Percentiles rank a stretch among this genome's conserved stretches.
These are phyloP conservation scores for Yarrowia deformans DNA, from an alignment of 805 yeast genomes.

Conservation along the genomic window DNA sequence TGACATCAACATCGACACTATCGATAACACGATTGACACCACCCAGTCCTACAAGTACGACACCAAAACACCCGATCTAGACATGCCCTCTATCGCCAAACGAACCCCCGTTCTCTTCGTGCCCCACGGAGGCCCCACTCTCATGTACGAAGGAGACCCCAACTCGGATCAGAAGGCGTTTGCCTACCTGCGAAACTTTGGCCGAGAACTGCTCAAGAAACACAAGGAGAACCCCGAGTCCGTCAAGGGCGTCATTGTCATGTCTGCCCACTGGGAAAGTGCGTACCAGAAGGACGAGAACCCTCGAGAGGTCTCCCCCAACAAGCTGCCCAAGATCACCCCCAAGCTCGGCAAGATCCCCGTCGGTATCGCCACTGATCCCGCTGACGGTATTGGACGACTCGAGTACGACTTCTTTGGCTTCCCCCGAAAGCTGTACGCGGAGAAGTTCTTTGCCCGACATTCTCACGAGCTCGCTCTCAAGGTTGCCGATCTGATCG, in stretches of 20 bases:
- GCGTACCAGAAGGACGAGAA: conserved; percentile 38
- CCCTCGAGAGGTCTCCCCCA: conserved; percentile 38
- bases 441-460: conserved; percentile 64
- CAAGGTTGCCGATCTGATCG: conserved; percentile 55
- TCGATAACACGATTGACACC: neutral
- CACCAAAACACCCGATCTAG: conserved; percentile 1
- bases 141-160: conserved; percentile 62
- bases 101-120: conserved; percentile 66
- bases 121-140: conserved; percentile 85
- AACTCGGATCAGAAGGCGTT: conserved; percentile 69
- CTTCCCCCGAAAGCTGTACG: conserved; percentile 70
- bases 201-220: conserved; percentile 56
- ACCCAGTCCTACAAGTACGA: neutral
- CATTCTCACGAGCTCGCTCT: conserved; percentile 56
- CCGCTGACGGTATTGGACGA: conserved; percentile 47
- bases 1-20: neutral
- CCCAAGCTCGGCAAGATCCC: conserved; percentile 28
- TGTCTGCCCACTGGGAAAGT: conserved; percentile 83
- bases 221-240: conserved; percentile 55
- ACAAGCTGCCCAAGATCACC: conserved; percentile 19
- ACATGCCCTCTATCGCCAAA: conserved; percentile 34
- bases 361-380: conserved; percentile 52
- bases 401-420: conserved; percentile 79
- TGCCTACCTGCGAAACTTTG: conserved; percentile 58
- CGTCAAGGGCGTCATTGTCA: conserved; percentile 63